These are phyloP conservation scores for Tilletia caries DNA, from an alignment of 1,284 basidiomycete genomes.

Conservation along the genomic window DNA sequence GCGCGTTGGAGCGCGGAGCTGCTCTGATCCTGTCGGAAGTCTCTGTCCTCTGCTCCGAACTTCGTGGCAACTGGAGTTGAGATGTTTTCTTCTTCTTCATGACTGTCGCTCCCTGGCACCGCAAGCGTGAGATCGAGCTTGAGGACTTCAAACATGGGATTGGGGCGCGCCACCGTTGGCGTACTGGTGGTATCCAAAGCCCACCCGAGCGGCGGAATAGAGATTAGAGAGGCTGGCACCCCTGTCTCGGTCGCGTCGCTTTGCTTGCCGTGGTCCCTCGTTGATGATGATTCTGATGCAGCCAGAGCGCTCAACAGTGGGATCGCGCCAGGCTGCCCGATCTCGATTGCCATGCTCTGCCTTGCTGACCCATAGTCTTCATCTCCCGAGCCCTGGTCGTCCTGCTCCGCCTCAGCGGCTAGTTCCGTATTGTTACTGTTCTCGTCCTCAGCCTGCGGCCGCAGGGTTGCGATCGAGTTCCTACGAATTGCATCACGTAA, in stretches of 20 bases:
- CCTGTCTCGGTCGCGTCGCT: neutral
- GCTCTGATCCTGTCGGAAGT: neutral
- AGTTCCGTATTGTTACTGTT: neutral
- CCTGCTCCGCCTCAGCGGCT: neutral
- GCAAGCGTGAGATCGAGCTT: neutral
- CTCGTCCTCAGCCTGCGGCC: no score
- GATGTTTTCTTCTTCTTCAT: no score
- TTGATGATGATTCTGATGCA: no score
- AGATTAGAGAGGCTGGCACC: neutral
- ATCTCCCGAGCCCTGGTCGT: neutral
- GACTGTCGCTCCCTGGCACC: no score
- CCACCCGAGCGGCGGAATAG: no score
- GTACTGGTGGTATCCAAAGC: neutral
- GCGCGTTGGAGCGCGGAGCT: neutral
- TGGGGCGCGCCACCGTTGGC: neutral
- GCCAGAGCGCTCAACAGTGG: neutral
- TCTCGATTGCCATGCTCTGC: neutral
- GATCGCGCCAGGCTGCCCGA: neutral
- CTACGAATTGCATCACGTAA: neutral
- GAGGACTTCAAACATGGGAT: neutral
- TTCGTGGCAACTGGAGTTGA: no score
- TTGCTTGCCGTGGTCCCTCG: no score
- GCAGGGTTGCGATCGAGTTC: no score
- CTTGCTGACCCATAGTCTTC: neutral
- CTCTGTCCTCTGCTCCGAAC: neutral